Evolutionary conservation across 1,284 basidiomycete genomes (phyloP), one percentile per base, ranked within the genome.

Genomic region (Meira miltonrushii): DNA sequence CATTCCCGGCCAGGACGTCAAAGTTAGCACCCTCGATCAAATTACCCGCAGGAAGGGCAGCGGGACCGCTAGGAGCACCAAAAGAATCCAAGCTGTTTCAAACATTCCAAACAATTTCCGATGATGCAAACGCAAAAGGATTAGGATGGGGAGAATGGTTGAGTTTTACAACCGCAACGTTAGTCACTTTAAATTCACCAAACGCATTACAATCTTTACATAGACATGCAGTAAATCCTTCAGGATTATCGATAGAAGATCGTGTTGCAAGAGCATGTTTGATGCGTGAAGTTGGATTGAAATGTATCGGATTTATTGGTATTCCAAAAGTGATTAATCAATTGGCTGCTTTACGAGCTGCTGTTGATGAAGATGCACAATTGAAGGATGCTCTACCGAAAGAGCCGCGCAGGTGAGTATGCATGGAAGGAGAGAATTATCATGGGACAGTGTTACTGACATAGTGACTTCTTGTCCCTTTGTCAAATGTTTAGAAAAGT

Each of bases 271-370:
- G 84, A 69, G 90, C 89, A 1, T 66, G 88, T 85, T 79, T 92
- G 68, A 92, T 97, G 85, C 85, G 94, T 54, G 94, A 98, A 81
- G 86, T 88, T 9, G 91, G 91, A 4, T 79, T 98, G 77, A 97
- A 98, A 81, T 92, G 90, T 71, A 87, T 88, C 74, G 89, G 92
- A 67, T 92, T 95, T 79, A 86, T 90, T 65, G 92, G 92, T 43
- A 90, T 94, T 58, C 90, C 91, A 67, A 85, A 89, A 79, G 69
- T 71, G 28, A 78, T 78, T 62, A 78, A 78, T 64, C 76, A 78
- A 33, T 66, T 78, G 7, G 71, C 74, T 37, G 74, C 73, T n/a
- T 62, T 78, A 1, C 61, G 75, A 21, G 64, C 66, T 11, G 68
- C 64, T 0, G 73, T 75, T 6, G 75, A 78, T 21, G 65, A 67